Conservation (phyloP, 192 early-diverging fungal genomes). For the Coemansia sp. region DNA sequence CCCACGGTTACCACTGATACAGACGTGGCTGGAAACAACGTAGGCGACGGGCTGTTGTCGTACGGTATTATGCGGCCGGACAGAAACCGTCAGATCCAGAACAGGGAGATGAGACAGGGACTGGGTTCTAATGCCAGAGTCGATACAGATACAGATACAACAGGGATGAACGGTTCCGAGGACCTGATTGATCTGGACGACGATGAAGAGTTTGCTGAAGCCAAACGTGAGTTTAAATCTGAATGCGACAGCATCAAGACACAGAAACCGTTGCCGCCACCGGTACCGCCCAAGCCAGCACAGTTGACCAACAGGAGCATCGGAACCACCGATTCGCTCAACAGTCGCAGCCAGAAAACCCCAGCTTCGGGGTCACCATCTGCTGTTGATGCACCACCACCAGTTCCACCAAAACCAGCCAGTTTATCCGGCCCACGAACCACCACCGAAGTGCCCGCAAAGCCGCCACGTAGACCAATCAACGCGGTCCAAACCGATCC, state of each 20-base stretch:
- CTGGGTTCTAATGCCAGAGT: no score
- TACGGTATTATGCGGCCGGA: constrained; percentile 39
- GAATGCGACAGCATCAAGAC: background rate
- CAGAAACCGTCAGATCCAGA: background rate
- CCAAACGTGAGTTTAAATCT: background rate
- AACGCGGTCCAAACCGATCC: background rate
- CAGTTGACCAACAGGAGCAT: background rate
- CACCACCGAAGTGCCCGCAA: constrained; percentile 18
- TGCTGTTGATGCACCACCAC: constrained; percentile 12
- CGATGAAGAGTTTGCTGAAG: background rate
- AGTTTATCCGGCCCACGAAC: constrained; percentile 6
- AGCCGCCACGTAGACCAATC: constrained; percentile 17
- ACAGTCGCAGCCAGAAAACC: background rate
- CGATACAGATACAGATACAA: constrained; percentile 2
- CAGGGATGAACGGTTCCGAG: background rate
- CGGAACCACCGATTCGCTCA: background rate
- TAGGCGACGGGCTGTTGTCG: constrained; percentile 19
- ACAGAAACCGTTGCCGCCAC: background rate
- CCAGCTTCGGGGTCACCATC: background rate
- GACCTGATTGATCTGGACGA: background rate
- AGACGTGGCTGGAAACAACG: constrained; percentile 22
- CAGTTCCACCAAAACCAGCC: constrained; percentile 43
- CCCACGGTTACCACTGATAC: constrained; percentile 39
- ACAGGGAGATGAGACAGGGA: background rate
- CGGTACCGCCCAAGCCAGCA: constrained; percentile 5